Conservation (phyloP, 371 early-diverging fungal genomes). For the Apophysomyces elegans region DNA sequence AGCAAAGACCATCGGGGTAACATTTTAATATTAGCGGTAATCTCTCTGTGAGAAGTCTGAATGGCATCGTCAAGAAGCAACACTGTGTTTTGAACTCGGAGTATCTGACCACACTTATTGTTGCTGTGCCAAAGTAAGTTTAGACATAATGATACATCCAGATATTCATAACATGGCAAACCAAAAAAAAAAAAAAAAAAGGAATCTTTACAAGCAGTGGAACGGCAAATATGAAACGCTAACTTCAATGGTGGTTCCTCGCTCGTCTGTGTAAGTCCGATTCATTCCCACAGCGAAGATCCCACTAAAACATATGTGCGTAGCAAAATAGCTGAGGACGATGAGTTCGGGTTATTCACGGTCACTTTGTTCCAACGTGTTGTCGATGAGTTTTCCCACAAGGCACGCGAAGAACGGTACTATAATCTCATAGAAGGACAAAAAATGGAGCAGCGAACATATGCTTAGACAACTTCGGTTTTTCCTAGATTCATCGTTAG, state of each 20-base stretch:
- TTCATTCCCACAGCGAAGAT: not conserved
- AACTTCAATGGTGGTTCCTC: slow-evolving; percentile 94
- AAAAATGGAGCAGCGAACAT: no score
- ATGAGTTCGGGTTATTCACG: slow-evolving; percentile 90
- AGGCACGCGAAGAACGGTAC: slow-evolving; percentile 86
- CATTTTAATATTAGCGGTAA: slow-evolving; percentile 74
- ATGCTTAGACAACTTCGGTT: no score
- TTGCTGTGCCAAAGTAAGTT: slow-evolving; percentile 91
- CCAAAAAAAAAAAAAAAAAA: slow-evolving; percentile 32
- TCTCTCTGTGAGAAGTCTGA: slow-evolving; percentile 83
- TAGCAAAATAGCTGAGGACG: slow-evolving; percentile 88
- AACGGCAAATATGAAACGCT: slow-evolving; percentile 83
- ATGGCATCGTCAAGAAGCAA: slow-evolving; percentile 88
- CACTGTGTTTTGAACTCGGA: slow-evolving; percentile 92
- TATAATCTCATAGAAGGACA: not conserved
- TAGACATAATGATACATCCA: no score
- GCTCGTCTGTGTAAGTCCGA: slow-evolving; percentile 81
- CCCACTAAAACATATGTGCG: not conserved
- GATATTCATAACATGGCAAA: not conserved
- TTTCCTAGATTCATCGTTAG: slow-evolving; percentile 81
- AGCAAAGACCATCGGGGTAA: not conserved
- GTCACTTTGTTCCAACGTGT: slow-evolving; percentile 91
- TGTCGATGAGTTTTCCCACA: slow-evolving; percentile 86
- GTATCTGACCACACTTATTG: slow-evolving; percentile 87
- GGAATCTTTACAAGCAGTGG: slow-evolving; percentile 82